Evolutionary conservation across 148 eudicot species (phyloP).

Genomic region (Amaranthus cruentus): DNA sequence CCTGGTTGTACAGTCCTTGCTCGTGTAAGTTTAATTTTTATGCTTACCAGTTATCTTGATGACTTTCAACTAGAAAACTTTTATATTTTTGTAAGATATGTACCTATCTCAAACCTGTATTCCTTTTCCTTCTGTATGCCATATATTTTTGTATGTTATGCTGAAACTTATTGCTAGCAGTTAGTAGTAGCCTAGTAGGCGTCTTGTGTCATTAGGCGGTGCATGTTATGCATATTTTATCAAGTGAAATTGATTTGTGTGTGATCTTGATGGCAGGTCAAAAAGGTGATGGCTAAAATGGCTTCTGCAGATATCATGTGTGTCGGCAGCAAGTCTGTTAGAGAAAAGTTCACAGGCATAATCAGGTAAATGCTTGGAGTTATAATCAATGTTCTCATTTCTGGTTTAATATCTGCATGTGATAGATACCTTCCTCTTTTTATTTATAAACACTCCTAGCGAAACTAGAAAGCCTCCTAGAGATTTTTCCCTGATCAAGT

Average conservation of each 20-base stretch:
- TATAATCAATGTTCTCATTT: not conserved
- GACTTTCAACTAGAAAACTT: not conserved
- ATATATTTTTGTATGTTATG: not conserved
- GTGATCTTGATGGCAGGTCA: conserved; percentile 53
- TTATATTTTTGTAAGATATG: not conserved
- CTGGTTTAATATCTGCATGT: too few relatives aligned
- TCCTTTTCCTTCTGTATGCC: not conserved
- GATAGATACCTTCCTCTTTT: too few relatives aligned
- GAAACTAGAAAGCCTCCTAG: too few relatives aligned
- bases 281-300: conserved; percentile 80
- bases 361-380: conserved; percentile 48
- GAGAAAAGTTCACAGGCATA: conserved; percentile 85
- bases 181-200: not conserved
- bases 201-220: not conserved
- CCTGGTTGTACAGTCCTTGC: conserved; percentile 76
- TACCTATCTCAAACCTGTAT: not conserved
- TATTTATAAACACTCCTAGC: too few relatives aligned
- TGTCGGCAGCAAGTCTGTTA: conserved; percentile 76
- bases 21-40: conserved; percentile 48
- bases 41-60: not conserved
- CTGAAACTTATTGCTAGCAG: not conserved
- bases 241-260: not conserved
- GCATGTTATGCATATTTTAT: conserved; percentile 3
- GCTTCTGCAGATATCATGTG: conserved; percentile 94
- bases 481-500: too few relatives aligned